Base-by-base conservation (phyloP, 2,329 filamentous ascomycete species). In the Myotisia sp. region DNA sequence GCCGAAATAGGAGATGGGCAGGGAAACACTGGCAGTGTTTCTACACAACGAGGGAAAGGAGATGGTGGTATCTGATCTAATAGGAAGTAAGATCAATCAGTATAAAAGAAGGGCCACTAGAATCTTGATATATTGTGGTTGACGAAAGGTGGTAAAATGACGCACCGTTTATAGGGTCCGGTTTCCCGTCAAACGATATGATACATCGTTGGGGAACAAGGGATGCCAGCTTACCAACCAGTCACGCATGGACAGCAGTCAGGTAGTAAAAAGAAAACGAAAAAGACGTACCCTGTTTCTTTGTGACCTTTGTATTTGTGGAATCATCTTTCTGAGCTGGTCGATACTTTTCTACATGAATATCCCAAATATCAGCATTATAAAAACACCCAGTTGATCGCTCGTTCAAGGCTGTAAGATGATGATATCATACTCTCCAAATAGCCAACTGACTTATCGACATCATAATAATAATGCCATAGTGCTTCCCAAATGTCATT, bases 381-480 rank as follows among this genome's bases (percentile, higher is more conserved):
- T 20, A 18, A 10, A 7, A 12, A 16, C 17, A 20, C n/a, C n/a
- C 28, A 16, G 28, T 27, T 5, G 14, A 6, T 22, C 10, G 7
- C 13, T n/a, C 8, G 13, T 20, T 17, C 22, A 26, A 12, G 4
- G 13, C 5, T 6, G 14, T 17, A 13, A 27, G 14, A 13, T 19
- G 28, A 9, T 3, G 21, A 35, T 3, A 17, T 22, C 56, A 45
- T 76, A 67, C 76, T 79, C 42, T 75, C 71, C 38, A 98, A 59
- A 51, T 92, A 94, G 37, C 71, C 67, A 23, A 92, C 78, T 1
- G 83, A 75, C 57, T 93, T 93, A 37, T 76, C 79, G 19, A 93
- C 67, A 48, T 98, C 86, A 53, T 86, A 95, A 55, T 87, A 95
- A 57, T 94, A 94, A 58, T 98, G 75, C 84, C 85, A 95, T 10